A percentile compares a stretch with the other conserved stretches of the same genome.
Evolutionary conservation across 2,329 filamentous ascomycete species (phyloP).

Genomic region (Fusarium penzigii): DNA sequence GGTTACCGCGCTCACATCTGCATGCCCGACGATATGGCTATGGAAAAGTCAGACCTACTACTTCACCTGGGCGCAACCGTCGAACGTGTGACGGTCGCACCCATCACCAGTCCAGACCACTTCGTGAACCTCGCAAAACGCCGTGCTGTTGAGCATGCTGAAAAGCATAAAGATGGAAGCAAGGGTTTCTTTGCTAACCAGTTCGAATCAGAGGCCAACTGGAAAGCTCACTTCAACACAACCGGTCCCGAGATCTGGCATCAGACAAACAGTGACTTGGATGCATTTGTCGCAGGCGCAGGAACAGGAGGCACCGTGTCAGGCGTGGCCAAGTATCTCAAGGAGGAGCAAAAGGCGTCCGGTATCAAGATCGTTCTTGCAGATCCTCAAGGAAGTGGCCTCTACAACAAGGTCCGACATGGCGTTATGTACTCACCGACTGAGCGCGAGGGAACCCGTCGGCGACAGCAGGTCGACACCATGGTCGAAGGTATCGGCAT

Average conservation of each 20-base stretch:
- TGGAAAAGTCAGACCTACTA: conserved; percentile 87
- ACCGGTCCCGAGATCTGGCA: conserved; percentile 89
- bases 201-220: conserved; percentile 91
- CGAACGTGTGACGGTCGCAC: conserved; percentile 85
- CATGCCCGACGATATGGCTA: conserved; percentile 90
- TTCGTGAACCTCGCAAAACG: conserved; percentile 89
- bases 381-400: conserved; percentile 89
- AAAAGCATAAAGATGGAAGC: conserved; percentile 56
- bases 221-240: conserved; percentile 74
- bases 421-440: conserved; percentile 94
- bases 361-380: conserved; percentile 75
- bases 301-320: conserved; percentile 94
- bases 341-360: conserved; percentile 63
- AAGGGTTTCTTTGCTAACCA: conserved; percentile 93
- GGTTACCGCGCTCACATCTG: conserved; percentile 95
- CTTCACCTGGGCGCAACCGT: conserved; percentile 90
- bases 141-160: conserved; percentile 74
- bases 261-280: conserved; percentile 73
- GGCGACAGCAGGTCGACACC: conserved; percentile 89
- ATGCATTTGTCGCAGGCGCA: conserved; percentile 90
- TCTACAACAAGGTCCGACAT: conserved; percentile 89
- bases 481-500: conserved; percentile 96
- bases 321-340: conserved; percentile 81
- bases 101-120: conserved; percentile 89
- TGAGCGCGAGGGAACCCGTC: conserved; percentile 86